Evolutionary conservation across 768 basidiomycete species (phyloP).

Genomic region (Xanthoconium stramineum): DNA sequence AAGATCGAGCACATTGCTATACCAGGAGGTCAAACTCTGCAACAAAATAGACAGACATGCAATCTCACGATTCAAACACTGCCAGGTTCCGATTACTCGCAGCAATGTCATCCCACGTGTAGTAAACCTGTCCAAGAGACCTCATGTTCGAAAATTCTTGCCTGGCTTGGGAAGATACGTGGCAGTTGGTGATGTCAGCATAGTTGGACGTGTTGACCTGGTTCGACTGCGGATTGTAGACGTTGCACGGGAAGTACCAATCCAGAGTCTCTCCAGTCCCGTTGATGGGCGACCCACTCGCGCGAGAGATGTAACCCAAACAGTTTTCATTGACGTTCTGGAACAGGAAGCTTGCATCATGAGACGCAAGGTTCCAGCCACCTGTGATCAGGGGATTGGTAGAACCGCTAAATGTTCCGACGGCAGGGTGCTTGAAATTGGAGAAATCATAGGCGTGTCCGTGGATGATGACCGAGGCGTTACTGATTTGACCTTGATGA

Average conservation of each 20-base stretch:
- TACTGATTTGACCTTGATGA: conserved; percentile 74
- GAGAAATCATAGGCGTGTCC: conserved; percentile 93
- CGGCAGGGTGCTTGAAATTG: conserved; percentile 78
- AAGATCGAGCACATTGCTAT: conserved; percentile 86
- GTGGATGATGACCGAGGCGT: conserved; percentile 86
- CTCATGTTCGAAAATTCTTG: conserved; percentile 45
- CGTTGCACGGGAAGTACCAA: conserved; percentile 99
- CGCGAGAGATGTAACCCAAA: conserved; percentile 67
- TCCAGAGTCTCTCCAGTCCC: conserved; percentile 59
- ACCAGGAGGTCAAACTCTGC: conserved; percentile 5
- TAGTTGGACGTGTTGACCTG: conserved; percentile 67
- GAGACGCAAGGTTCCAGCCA: conserved; percentile 74
- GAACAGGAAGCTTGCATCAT: conserved; percentile 93
- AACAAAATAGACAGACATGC: not conserved
- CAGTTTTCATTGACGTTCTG: conserved; percentile 90
- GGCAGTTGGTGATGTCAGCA: conserved; percentile 65
- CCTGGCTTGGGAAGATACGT: conserved; percentile 55
- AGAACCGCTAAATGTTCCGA: conserved; percentile 66
- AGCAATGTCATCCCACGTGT: conserved; percentile 84
- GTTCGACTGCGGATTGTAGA: conserved; percentile 72
- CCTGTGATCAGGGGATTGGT: conserved; percentile 82
- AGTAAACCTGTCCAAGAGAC: conserved; percentile 85
- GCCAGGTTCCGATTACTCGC: conserved; percentile 74
- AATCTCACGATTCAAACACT: conserved; percentile 88
- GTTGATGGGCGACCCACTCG: conserved; percentile 67